A percentile compares a stretch with the other conserved stretches of the same genome.
Evolutionary conservation across 371 early-diverging fungal genomes (phyloP).

Genomic region (Parasitella parasitica): DNA sequence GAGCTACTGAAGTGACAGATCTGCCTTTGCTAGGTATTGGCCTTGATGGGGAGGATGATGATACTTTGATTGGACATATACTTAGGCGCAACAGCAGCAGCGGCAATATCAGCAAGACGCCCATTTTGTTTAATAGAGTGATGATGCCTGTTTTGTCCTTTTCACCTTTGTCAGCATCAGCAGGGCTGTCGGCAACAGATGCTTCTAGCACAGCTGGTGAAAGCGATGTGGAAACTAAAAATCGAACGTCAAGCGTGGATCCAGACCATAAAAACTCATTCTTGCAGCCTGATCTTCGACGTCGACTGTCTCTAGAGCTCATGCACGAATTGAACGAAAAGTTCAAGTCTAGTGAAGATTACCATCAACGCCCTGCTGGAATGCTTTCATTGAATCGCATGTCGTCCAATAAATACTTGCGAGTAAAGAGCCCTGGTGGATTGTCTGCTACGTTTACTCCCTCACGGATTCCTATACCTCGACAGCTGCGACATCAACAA

Average conservation of each 20-base stretch:
- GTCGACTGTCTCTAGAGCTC: constrained; percentile 38
- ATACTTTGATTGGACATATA: constrained; percentile 2
- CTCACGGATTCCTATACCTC: constrained; percentile 33
- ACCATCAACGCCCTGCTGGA: background rate
- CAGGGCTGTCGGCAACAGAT: background rate
- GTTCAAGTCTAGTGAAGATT: constrained; percentile 6
- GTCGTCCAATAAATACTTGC: constrained; percentile 13
- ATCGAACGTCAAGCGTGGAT: background rate
- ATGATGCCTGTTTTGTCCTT: constrained; percentile 9
- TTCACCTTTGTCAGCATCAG: background rate
- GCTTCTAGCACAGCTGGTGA: background rate
- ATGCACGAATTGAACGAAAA: constrained; percentile 38
- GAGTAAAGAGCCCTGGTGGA: constrained; percentile 23
- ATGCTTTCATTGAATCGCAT: constrained; percentile 4
- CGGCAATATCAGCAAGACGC: too few relatives aligned
- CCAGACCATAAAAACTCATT: constrained; percentile 16
- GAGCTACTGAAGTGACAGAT: constrained; percentile 41
- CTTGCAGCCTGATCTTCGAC: constrained; percentile 30
- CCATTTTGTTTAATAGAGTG: background rate
- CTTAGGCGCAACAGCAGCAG: background rate
- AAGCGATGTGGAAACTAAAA: background rate
- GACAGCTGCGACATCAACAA: background rate
- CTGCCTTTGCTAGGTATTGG: constrained; percentile 43
- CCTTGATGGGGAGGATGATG: constrained; percentile 29
- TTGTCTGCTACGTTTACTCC: constrained; percentile 33